These are phyloP conservation scores for Tephrocybe sp. DNA, from an alignment of 768 basidiomycete species.

Conservation along the genomic window DNA sequence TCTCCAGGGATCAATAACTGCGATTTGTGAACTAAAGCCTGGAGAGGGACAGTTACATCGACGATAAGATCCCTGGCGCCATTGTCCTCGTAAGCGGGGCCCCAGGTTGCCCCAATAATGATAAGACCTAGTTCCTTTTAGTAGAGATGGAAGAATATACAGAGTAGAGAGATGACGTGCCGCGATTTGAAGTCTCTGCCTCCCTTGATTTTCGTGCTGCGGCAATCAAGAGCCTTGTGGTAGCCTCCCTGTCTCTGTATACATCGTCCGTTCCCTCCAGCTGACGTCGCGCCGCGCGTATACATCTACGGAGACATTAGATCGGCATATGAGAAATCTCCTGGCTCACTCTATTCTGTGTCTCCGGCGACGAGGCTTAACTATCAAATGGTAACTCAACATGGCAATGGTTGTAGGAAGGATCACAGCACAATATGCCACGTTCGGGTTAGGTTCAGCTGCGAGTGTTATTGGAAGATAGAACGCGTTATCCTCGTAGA, in stretches of 20 bases:
- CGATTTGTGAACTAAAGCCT: constrained; percentile 77
- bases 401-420: constrained; percentile 50
- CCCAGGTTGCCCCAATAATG: constrained; percentile 75
- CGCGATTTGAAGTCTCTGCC: constrained; percentile 65
- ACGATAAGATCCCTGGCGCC: constrained; percentile 57
- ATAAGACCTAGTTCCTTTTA: constrained; percentile 70
- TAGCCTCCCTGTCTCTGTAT: constrained; percentile 63
- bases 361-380: constrained; percentile 54
- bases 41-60: constrained; percentile 80
- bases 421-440: constrained; percentile 53
- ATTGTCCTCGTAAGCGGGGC: constrained; percentile 49
- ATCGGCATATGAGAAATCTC: constrained; percentile 1
- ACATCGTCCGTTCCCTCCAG: constrained; percentile 66
- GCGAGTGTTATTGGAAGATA: constrained; percentile 60
- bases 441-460: constrained; percentile 40
- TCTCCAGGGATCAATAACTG: constrained; percentile 79
- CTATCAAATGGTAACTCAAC: constrained; percentile 55
- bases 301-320: constrained; percentile 45
- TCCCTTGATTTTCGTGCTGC: constrained; percentile 63
- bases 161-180: constrained; percentile 33
- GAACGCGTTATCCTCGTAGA: constrained; percentile 58
- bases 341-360: constrained; percentile 52
- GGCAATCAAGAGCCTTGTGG: constrained; percentile 62
- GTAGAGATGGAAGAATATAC: constrained; percentile 16
- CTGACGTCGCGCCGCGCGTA: constrained; percentile 62